Evolutionary conservation across 2,329 filamentous ascomycete genomes (phyloP), one percentile per base, ranked within the genome.

Genomic region (Nigrospora oryzae): DNA sequence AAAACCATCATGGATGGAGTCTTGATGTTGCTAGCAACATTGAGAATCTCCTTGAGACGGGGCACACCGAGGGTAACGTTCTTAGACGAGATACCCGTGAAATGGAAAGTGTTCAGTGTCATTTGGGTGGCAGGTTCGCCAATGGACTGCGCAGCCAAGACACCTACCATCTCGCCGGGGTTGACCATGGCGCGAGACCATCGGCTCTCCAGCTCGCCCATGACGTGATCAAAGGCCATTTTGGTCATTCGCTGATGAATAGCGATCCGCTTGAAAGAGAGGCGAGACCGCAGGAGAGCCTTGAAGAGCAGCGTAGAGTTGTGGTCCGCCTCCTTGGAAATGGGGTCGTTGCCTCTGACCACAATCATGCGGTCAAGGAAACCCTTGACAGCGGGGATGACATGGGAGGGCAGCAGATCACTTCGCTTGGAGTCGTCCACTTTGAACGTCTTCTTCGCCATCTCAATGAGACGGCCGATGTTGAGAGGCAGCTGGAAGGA

Each of bases 101-200:
- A 98, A 75, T 98, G 93, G 85, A 98, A 98, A 19, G 93, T 98
- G 71, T 98, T 98, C 49, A 98, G 72, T 1, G 93, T 98, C 93
- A 98, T 98, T 74, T 98, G 93, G 1, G 93, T 98, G 17, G 93
- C 94, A 36, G 93, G 93, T 67, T 98, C 93, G 71, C 93, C 93
- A 62, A 98, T 98, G 31, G 93, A 98, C 69, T 98, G 93, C 7
- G 94, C 93, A 51, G 93, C 93, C 58, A 98, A 72, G 17, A 98
- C 93, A 70, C 93, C 93, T 46, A 98, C 93, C 93, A 98, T 98
- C 64, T 98, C 94, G 61, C 94, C 93, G 40, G 93, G 91, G 56
- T 83, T 88, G 49, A 95, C 90, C 55, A 86, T 81, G 39, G 91
- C 81, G 57, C 86, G 84, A 33, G 86, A 80, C 77, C 95, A 98